phyloP scores from a whole-genome alignment of 164 flowering plant species.

The Tetracentron sinense region DNA sequence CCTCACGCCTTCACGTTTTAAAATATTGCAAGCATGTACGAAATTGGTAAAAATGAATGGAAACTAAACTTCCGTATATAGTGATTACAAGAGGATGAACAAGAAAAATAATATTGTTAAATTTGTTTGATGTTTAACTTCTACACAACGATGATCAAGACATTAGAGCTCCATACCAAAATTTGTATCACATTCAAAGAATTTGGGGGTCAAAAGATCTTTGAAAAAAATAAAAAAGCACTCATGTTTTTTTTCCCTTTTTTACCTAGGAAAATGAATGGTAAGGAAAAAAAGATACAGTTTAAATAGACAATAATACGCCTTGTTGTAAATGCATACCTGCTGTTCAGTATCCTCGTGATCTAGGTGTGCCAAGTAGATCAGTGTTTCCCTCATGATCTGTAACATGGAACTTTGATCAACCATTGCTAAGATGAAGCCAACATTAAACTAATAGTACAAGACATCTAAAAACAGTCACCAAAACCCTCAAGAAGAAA shows the following conservation, averaged over 20 bases:
- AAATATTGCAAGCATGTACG: too few relatives aligned
- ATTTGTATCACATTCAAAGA: background rate
- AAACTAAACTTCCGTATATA: too few relatives aligned
- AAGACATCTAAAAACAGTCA: background rate
- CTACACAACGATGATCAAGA: too few relatives aligned
- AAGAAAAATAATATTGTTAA: too few relatives aligned
- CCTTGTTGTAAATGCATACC: slow-evolving; percentile 34
- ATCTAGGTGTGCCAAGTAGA: slow-evolving; percentile 93
- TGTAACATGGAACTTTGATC: slow-evolving; percentile 30
- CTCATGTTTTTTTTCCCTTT: too few relatives aligned
- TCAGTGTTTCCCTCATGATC: slow-evolving; percentile 96
- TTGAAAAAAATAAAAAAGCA: background rate
- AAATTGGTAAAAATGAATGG: too few relatives aligned
- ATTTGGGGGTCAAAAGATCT: background rate
- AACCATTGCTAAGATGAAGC: background rate
- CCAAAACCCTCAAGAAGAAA: background rate
- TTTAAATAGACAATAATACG: background rate
- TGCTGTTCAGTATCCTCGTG: slow-evolving; percentile 98
- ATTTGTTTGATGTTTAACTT: too few relatives aligned
- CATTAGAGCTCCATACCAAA: too few relatives aligned
- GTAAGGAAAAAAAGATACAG: background rate
- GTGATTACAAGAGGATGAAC: too few relatives aligned
- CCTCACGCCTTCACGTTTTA: too few relatives aligned
- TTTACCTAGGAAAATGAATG: too few relatives aligned
- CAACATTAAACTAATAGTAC: background rate